These are phyloP conservation scores for Suillus subalutaceus DNA, from an alignment of 768 basidiomycete genomes.

Conservation along the genomic window DNA sequence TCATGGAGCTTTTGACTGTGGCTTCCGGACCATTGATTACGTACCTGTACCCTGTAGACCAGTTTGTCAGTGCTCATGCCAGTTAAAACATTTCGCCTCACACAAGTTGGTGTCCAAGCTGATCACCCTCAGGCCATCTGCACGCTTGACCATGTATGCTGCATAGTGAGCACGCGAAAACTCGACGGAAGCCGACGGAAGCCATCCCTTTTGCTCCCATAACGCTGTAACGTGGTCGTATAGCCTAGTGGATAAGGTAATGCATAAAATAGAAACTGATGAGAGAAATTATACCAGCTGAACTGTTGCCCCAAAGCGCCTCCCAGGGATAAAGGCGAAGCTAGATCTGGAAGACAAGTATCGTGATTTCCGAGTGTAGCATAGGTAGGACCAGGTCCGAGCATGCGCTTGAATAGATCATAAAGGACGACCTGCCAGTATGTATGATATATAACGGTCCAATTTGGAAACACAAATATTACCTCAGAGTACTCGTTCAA, in stretches of 20 bases:
- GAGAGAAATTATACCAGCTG: slow-evolving; percentile 28
- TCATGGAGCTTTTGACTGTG: slow-evolving; percentile 8
- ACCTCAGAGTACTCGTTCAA: slow-evolving; percentile 70
- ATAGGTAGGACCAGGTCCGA: slow-evolving; percentile 74
- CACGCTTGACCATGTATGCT: slow-evolving; percentile 69
- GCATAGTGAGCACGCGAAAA: slow-evolving; percentile 70
- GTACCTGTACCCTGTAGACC: slow-evolving; percentile 35
- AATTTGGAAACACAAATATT: slow-evolving; percentile 2
- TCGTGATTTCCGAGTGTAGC: slow-evolving; percentile 81
- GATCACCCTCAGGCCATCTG: slow-evolving; percentile 70
- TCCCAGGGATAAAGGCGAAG: slow-evolving; percentile 61
- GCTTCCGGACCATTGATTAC: background rate
- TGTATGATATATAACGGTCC: slow-evolving; percentile 12
- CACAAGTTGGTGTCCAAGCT: slow-evolving; percentile 80
- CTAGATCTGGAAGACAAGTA: slow-evolving; percentile 59
- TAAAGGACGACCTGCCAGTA: slow-evolving; percentile 57
- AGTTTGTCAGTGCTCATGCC: background rate
- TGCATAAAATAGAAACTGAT: background rate
- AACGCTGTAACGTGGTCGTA: slow-evolving; percentile 74
- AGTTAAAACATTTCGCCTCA: slow-evolving; percentile 36
- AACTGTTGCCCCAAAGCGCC: slow-evolving; percentile 60
- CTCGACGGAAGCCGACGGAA: slow-evolving; percentile 56
- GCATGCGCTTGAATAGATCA: slow-evolving; percentile 62
- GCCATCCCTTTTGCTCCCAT: slow-evolving; percentile 74
- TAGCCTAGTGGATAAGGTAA: slow-evolving; percentile 49